phyloP scores from a whole-genome alignment of 148 eudicot species.

The Rheum nobile region DNA sequence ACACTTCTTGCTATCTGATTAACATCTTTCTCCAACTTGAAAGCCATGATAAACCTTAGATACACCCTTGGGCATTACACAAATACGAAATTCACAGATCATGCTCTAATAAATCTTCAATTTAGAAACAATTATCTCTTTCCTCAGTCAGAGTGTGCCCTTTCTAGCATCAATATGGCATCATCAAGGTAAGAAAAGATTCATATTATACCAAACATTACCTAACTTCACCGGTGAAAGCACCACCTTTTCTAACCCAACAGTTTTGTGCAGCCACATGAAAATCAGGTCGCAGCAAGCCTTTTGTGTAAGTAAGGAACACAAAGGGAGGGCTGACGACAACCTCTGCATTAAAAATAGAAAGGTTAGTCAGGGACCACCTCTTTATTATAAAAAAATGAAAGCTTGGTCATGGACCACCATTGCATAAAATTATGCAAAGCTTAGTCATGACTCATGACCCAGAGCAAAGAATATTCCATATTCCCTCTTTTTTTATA shows the following conservation, averaged over 20 bases:
- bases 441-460: neutral
- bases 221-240: slow-evolving; percentile 56
- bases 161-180: neutral
- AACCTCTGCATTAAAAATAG: slow-evolving; percentile 32
- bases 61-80: no score
- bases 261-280: slow-evolving; percentile 58
- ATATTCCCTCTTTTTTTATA: neutral
- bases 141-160: neutral
- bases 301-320: slow-evolving; percentile 30
- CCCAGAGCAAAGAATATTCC: neutral
- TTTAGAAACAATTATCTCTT: neutral
- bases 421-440: slow-evolving; percentile 21
- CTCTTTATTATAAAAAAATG: neutral
- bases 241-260: slow-evolving; percentile 54
- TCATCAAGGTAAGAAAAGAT: neutral
- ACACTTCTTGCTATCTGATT: neutral
- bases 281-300: slow-evolving; percentile 38
- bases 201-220: slow-evolving; percentile 9
- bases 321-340: slow-evolving; percentile 52
- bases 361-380: neutral
- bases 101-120: neutral
- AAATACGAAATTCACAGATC: neutral
- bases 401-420: slow-evolving; percentile 10
- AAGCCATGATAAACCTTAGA: neutral
- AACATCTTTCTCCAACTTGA: neutral